Percentiles rank a stretch among this genome's conserved stretches.
Evolutionary conservation across 148 eudicot species (phyloP).

Genomic region (Rhododendron ferrugineum): DNA sequence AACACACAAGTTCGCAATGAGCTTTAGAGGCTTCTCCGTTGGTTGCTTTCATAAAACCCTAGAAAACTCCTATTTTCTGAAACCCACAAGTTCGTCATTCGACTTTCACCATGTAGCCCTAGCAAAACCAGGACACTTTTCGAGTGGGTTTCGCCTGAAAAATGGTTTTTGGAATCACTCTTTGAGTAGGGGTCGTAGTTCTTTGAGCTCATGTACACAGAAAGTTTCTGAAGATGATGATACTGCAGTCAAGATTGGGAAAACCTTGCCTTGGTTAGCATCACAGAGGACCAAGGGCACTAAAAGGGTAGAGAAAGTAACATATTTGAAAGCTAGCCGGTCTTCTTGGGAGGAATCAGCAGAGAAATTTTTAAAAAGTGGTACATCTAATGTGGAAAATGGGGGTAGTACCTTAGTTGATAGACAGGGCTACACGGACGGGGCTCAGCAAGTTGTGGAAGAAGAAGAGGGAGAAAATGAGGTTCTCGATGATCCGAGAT

Average conservation of each 20-base stretch:
- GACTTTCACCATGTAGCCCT: slow-evolving; percentile 2
- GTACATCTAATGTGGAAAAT: slow-evolving; percentile 23
- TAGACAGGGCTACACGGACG: slow-evolving; percentile 19
- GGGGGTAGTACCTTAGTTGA: slow-evolving; percentile 23
- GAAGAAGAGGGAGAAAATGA: slow-evolving; percentile 43
- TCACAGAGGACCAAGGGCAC: slow-evolving; percentile 24
- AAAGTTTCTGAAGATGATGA: slow-evolving; percentile 29
- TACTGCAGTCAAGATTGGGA: slow-evolving; percentile 13
- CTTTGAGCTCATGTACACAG: slow-evolving; percentile 27
- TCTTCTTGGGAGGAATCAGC: slow-evolving; percentile 92
- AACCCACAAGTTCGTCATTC: slow-evolving; percentile 18
- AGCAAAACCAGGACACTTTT: slow-evolving; percentile 8
- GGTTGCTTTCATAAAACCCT: slow-evolving; percentile 19
- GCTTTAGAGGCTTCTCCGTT: not conserved
- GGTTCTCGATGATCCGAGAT: slow-evolving; percentile 50
- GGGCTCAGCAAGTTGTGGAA: slow-evolving; percentile 33
- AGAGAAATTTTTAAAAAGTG: slow-evolving; percentile 46
- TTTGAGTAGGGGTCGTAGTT: slow-evolving; percentile 26
- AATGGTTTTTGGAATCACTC: slow-evolving; percentile 19
- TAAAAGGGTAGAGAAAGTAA: slow-evolving; percentile 23
- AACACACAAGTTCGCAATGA: slow-evolving; percentile 22
- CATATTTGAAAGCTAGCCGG: slow-evolving; percentile 23
- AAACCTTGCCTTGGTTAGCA: slow-evolving; percentile 74
- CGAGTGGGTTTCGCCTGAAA: slow-evolving; percentile 23
- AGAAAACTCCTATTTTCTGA: slow-evolving; percentile 9